Base-by-base conservation (phyloP, 768 basidiomycete species). In the Amanita exitialis region DNA sequence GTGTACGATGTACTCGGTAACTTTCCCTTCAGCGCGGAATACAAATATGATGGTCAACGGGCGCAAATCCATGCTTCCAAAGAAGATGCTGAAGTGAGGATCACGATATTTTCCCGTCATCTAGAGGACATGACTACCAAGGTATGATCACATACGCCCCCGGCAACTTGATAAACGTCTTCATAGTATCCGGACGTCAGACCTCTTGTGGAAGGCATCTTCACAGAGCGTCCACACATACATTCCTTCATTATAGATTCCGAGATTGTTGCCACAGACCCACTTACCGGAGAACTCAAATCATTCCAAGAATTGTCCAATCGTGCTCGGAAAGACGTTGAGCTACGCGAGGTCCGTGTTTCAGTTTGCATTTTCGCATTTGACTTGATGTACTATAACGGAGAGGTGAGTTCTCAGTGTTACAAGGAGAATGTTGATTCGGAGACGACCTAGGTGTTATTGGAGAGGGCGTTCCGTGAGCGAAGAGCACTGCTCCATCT, bases 121-220 rank as follows among this genome's bases (percentile, higher is more conserved):
- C 70, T 95, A 28, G 90, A 94, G 67, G 83, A 92, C 59, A 93
- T 93, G 92, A 92, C 90, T 1, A 79, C 80, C 53, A 93, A 95
- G 73, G 86, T 79, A 61, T 55, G 61, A 44, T 41, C 44, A 34
- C 45, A 47, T 36, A 38, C 9, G 47, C 55, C 34, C 47, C 41
- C 18, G 35, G 44, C 42, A 54, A 21, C 47, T 16, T 47, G 35
- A 44, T 35, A 35, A 35, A 53, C 12, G 30, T 28, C 27, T 43
- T 38, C 38, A 47, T 48, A 90, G 87, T 94, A 94, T 64, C 90
- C 91, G 6, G 90, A 94, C 66, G 75, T 92, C 44, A 71, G 80
- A 53, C 69, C 69, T 20, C 68, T 90, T 34, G 73, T 84, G 32
- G 61, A 74, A 21, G 58, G 61, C 23, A 69, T 89, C 25, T 73